Evolutionary conservation across 2,329 filamentous ascomycete species (phyloP), one percentile per base, ranked within the genome.

Genomic region (Bipolaris victoriae): DNA sequence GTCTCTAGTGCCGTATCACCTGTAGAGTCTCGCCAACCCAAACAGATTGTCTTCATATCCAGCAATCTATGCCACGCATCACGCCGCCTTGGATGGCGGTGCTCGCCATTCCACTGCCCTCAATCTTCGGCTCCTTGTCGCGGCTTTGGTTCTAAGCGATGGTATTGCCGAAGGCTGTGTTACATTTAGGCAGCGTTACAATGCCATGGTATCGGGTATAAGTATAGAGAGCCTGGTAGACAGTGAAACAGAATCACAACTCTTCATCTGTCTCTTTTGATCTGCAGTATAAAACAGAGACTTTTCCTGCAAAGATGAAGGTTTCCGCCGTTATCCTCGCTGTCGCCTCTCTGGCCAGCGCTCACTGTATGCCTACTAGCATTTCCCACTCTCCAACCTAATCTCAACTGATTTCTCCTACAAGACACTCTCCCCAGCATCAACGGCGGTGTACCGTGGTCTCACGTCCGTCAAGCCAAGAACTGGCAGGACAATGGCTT

Each of bases 401-500:
- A 7, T 1, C 2, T 3, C 16, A 22, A 33, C 41, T 60, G 15
- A 54, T 41, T 33, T 22, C 11, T 16, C 10, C 10, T 18, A 1
- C 5, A 9, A 60, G 58, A 60, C 43, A 60, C 58, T 1, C 55
- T 60, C n/a, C 58, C 58, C 26, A 49, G 41, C 39, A 13, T 60
- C 35, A 58, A 50, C 33, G 47, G 55, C 9, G 48, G 44, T 11
- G 33, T 35, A 7, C n/a, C 58, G 16, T 60, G 58, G 58, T 20
- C 47, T 1, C 36, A 51, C 5, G 55, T 58, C 3, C 58, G 58
- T 39, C 55, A 53, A 24, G 55, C 58, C 18, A 57, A 58, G 10
- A 60, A 60, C 50, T 58, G 55, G 46, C 54, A 60, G 22, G 51
- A 57, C 50, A 63, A 60, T n/a, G 55, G 55, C 26, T 57, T 57